Evolutionary conservation across 345 rosid genomes (phyloP).

Genomic region (Arabis alpina): DNA sequence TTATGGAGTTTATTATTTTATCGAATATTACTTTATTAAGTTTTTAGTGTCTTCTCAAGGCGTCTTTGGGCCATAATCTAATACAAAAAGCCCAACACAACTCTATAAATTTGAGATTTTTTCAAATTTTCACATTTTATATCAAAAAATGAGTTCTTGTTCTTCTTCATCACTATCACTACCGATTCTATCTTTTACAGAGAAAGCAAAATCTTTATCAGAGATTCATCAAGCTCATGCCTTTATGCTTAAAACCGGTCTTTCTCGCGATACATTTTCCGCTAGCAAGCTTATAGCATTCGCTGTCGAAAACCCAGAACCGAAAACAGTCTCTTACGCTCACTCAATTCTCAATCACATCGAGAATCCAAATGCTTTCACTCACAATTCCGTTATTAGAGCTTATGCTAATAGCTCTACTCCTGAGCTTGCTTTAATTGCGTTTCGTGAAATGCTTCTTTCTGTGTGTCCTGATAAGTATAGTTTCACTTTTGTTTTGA

Average conservation of each 20-base stretch:
- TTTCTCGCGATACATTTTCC: slow-evolving; percentile 38
- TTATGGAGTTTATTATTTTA: too few species aligned
- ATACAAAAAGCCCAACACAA: too few species aligned
- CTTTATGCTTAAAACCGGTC: slow-evolving; percentile 52
- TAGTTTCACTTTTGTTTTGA: slow-evolving; percentile 51
- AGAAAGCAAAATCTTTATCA: slow-evolving; percentile 43
- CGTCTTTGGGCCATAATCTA: too few species aligned
- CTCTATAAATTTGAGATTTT: too few species aligned
- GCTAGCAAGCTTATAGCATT: slow-evolving; percentile 53
- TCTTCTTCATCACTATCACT: slow-evolving; percentile 26
- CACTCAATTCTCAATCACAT: slow-evolving; percentile 48
- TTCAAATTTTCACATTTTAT: too few species aligned
- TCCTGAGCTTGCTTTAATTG: slow-evolving; percentile 37
- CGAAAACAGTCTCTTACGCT: slow-evolving; percentile 50
- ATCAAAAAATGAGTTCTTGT: slow-evolving; percentile 36
- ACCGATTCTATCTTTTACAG: slow-evolving; percentile 41
- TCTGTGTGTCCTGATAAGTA: slow-evolving; percentile 49
- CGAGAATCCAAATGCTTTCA: slow-evolving; percentile 46
- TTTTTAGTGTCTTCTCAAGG: too few species aligned
- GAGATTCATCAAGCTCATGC: slow-evolving; percentile 57
- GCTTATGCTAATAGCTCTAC: slow-evolving; percentile 51
- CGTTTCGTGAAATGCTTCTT: slow-evolving; percentile 49
- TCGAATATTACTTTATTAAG: too few species aligned
- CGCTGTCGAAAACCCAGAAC: slow-evolving; percentile 47
- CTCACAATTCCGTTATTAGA: slow-evolving; percentile 50